These are phyloP conservation scores for Vitis hybrid DNA, from an alignment of 177 flowering plant genomes.

Conservation along the genomic window DNA sequence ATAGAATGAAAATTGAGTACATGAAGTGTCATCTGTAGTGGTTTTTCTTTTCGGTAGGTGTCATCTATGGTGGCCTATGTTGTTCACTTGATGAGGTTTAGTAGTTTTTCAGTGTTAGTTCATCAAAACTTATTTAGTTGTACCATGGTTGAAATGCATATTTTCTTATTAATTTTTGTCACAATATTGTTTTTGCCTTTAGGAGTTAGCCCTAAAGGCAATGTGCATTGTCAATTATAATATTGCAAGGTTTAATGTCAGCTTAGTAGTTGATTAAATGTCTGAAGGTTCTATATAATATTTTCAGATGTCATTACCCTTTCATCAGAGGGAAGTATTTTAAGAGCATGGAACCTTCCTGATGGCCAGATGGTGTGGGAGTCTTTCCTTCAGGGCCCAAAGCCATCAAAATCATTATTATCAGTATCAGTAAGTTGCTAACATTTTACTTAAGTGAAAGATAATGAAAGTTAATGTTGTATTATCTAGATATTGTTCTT, in stretches of 20 bases:
- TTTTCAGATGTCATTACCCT: constrained; percentile 81
- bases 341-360: constrained; percentile 99
- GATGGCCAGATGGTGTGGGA: constrained; percentile 99
- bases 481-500: not conserved
- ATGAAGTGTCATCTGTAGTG: too few species aligned
- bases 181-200: not conserved
- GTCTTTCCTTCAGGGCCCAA: constrained; percentile 66
- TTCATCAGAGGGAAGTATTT: constrained; percentile 73
- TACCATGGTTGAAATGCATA: not conserved
- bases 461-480: not conserved
- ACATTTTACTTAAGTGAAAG: not conserved
- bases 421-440: constrained; percentile 59
- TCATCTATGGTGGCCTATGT: not conserved
- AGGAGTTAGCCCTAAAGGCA: not conserved
- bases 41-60: not conserved
- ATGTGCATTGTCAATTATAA: not conserved
- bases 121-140: not conserved
- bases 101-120: not conserved
- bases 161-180: not conserved
- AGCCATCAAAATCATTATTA: constrained; percentile 67
- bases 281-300: constrained; percentile 3
- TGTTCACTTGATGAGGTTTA: not conserved
- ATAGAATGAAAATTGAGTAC: not conserved
- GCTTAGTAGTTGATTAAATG: not conserved
- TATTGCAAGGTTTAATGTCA: not conserved